These are phyloP conservation scores for Lotmaria passim DNA, from an alignment of 208 protist genomes.

Conservation along the genomic window DNA sequence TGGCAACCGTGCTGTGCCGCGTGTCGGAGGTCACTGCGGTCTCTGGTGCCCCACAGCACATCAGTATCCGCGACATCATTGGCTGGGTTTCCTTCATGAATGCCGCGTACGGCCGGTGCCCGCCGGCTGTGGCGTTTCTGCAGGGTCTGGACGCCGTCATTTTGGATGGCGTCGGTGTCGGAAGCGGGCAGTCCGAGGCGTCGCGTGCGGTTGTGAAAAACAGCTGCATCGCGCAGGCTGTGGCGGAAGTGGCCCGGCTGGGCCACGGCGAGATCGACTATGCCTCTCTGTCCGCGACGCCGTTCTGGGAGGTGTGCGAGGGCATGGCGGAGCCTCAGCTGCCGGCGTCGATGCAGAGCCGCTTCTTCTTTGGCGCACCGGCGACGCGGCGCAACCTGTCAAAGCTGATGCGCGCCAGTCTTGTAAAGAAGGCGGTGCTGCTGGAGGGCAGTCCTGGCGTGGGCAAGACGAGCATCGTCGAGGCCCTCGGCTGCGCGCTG, in stretches of 20 bases:
- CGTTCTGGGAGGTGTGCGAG: conserved; percentile 80
- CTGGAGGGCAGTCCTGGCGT: conserved; percentile 98
- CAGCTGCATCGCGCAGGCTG: conserved; percentile 37
- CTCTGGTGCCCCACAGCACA: conserved; percentile 65
- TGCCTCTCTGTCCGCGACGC: conserved; percentile 36
- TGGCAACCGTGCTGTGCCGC: conserved; percentile 80
- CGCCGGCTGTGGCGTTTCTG: conserved; percentile 85
- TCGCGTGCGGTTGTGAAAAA: conserved; percentile 39
- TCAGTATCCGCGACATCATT: conserved; percentile 96
- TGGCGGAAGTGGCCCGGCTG: conserved; percentile 20
- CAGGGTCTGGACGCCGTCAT: conserved; percentile 97
- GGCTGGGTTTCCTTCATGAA: conserved; percentile 97
- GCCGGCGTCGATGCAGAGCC: conserved; percentile 62
- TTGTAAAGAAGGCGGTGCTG: conserved; percentile 96
- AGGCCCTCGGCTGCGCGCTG: conserved; percentile 93
- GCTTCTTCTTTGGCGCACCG: conserved; percentile 95
- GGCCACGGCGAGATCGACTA: conserved; percentile 28
- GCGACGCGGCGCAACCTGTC: conserved; percentile 97
- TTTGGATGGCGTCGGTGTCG: conserved; percentile 95
- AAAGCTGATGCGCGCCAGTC: conserved; percentile 94
- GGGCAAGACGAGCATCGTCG: conserved; percentile 99
- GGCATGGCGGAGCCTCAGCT: conserved; percentile 80
- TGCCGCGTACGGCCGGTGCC: conserved; percentile 66
- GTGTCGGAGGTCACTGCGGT: conserved; percentile 45
- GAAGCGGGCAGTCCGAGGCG: conserved; percentile 73